Evolutionary conservation across 202 grass and related monocot genomes (phyloP), one percentile per base, ranked within the genome.

Genomic region (Saccharum hybrid): DNA sequence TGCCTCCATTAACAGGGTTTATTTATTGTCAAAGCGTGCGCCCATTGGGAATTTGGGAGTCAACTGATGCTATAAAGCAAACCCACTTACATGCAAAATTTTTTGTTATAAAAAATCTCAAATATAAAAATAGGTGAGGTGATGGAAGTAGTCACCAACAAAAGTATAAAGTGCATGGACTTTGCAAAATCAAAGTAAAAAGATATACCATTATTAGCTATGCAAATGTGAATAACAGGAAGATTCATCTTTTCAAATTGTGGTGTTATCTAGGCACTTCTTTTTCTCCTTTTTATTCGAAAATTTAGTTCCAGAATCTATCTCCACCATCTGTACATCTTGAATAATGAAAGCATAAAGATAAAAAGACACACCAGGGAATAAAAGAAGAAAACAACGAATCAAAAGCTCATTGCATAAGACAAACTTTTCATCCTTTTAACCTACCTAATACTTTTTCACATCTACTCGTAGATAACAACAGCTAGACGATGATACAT

Each of bases 361-460:
- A 6, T 11, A 59, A 16, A n/a, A 30, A 81, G 2, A 19, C 15
- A 54, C 42, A 59, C 7, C 69, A 72, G 33, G 4, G 33, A 52
- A 23, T 34, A 12, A 30, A 14, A 60, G 48, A 84, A 43, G 21
- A 4, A 30, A 39, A 18, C 0, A 68, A 39, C 38, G 75, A 77
- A 77, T 57, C 9, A 74, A 34, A 45, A 80, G 63, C 76, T 83
- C 88, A n/a, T 51, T 86, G 46, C 26, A 74, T 65, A 59, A 63
- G 84, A 80, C 75, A 90, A 87, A 26, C 63, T 87, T 76, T 80
- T 28, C 2, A 71, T 81, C 80, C 26, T 90, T 83, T 51, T 74
- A 64, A 80, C 48, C 75, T 70, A 39, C 2, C 2, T 60, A 67
- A 46, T 19, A 5, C 33, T 14, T 63, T 83, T 84, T 54, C 74